These are phyloP conservation scores for Tripidium arundinaceum DNA, from an alignment of 202 grass and related monocot species.

Conservation along the genomic window DNA sequence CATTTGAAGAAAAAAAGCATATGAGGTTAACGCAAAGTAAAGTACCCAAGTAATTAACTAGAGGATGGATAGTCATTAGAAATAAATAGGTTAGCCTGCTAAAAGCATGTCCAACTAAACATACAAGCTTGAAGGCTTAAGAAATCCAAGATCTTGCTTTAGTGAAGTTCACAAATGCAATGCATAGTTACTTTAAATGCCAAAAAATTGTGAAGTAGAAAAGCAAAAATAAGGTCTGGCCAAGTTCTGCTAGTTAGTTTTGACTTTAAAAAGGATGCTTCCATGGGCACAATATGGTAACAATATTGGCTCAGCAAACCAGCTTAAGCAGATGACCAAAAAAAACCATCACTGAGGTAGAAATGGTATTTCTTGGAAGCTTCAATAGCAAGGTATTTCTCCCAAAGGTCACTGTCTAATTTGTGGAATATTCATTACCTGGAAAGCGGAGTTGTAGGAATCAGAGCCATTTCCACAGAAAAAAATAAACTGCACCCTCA, in stretches of 20 bases:
- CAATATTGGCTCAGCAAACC: background rate
- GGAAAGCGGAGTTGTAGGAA: slow-evolving; percentile 62
- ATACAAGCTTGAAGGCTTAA: background rate
- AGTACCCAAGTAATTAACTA: background rate
- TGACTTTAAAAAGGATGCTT: background rate
- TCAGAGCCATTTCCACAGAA: slow-evolving; percentile 73
- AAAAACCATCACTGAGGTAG: background rate
- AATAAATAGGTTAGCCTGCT: background rate
- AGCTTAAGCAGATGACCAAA: slow-evolving; percentile 2
- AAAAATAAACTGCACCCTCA: slow-evolving; percentile 62
- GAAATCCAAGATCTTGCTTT: background rate
- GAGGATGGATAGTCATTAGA: background rate
- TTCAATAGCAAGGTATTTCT: background rate
- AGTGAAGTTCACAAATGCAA: background rate
- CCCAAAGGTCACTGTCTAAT: background rate
- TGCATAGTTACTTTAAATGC: background rate
- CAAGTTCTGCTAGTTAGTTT: background rate
- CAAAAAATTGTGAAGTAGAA: background rate
- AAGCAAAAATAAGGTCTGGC: background rate
- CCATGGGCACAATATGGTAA: background rate
- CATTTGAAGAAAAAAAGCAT: background rate
- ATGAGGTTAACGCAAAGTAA: background rate
- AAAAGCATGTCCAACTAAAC: background rate
- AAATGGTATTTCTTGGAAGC: background rate
- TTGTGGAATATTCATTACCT: slow-evolving; percentile 46